Evolutionary conservation across 2,329 filamentous ascomycete species (phyloP).

Genomic region (Pseudogymnoascus sp.): DNA sequence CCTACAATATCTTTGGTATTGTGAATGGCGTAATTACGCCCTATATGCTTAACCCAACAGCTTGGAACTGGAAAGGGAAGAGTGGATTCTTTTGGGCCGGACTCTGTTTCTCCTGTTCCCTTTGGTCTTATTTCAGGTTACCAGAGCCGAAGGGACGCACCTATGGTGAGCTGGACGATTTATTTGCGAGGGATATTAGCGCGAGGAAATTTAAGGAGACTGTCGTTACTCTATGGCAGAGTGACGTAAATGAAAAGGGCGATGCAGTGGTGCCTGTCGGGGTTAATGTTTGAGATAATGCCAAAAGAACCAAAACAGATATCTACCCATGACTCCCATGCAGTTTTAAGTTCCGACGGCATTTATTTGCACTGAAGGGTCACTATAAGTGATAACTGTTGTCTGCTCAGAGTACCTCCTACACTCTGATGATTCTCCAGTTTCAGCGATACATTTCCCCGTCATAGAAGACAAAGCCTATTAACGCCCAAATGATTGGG

Average conservation of each 20-base stretch:
- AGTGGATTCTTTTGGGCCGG: slow-evolving; percentile 82
- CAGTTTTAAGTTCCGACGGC: too few relatives aligned
- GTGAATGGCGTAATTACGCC: slow-evolving; percentile 72
- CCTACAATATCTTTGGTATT: slow-evolving; percentile 65
- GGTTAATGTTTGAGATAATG: not conserved
- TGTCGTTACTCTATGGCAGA: slow-evolving; percentile 56
- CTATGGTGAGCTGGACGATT: slow-evolving; percentile 73
- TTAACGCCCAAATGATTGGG: too few relatives aligned
- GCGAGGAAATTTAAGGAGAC: slow-evolving; percentile 31
- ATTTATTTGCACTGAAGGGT: too few relatives aligned
- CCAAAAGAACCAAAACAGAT: not conserved
- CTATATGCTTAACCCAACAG: slow-evolving; percentile 81
- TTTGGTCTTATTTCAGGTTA: slow-evolving; percentile 72
- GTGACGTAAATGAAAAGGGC: not conserved
- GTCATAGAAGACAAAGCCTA: too few relatives aligned
- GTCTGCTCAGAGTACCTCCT: too few relatives aligned
- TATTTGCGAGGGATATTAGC: slow-evolving; percentile 61
- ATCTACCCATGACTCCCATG: not conserved
- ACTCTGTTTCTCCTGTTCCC: slow-evolving; percentile 67
- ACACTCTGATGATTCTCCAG: too few relatives aligned
- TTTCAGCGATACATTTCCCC: too few relatives aligned
- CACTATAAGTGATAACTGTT: too few relatives aligned
- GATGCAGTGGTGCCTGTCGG: not conserved
- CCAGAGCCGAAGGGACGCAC: slow-evolving; percentile 72
- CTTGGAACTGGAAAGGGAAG: slow-evolving; percentile 80